Evolutionary conservation across 257 asterid species (phyloP).

Genomic region (Solanum lignicaule): DNA sequence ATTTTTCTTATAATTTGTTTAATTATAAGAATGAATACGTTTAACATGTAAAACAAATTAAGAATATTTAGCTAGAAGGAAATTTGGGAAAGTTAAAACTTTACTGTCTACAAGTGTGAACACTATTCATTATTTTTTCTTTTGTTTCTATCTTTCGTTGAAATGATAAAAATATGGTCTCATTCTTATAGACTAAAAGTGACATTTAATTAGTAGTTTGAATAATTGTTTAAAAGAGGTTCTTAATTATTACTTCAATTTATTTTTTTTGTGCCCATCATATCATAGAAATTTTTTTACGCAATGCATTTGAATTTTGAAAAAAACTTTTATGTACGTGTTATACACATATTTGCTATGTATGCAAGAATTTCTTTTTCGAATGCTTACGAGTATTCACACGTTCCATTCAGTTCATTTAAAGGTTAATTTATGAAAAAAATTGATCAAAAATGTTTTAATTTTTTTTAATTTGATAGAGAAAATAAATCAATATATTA

Average conservation of each 20-base stretch:
- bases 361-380: neutral
- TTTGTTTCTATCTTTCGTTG: neutral
- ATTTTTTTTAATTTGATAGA: neutral
- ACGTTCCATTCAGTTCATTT: neutral
- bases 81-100: neutral
- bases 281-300: neutral
- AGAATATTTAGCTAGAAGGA: neutral
- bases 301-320: neutral
- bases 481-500: neutral
- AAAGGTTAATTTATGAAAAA: neutral
- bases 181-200: neutral
- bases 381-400: neutral
- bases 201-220: neutral
- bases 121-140: neutral
- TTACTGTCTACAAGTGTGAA: neutral
- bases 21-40: neutral
- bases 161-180: neutral
- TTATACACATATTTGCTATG: neutral
- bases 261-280: neutral
- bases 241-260: neutral
- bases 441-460: neutral
- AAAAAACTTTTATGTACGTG: neutral
- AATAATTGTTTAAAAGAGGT: neutral
- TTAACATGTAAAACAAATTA: neutral
- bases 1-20: neutral